phyloP scores from a whole-genome alignment of 2,329 filamentous ascomycete species.

The Calonectria hongkongensis region DNA sequence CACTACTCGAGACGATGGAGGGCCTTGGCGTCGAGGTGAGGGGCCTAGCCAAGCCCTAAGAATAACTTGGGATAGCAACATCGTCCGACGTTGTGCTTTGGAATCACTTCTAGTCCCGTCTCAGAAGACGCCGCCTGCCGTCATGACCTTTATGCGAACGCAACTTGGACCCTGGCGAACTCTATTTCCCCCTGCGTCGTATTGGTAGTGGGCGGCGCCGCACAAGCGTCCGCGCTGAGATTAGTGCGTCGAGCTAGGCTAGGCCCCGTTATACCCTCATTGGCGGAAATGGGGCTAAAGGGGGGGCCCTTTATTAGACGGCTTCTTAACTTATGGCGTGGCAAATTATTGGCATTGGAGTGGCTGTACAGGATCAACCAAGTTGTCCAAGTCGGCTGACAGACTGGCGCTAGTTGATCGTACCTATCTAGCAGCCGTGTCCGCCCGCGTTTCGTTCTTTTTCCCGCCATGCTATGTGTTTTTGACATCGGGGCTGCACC shows the following conservation, averaged over 20 bases:
- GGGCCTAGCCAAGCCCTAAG: neutral
- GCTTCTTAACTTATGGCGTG: neutral
- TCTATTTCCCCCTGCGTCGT: constrained; percentile 10
- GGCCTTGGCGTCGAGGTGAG: neutral
- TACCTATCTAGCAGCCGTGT: constrained; percentile 6
- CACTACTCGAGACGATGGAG: no score
- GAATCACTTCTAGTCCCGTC: neutral
- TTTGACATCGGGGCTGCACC: neutral
- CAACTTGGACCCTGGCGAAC: neutral
- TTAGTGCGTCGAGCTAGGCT: neutral
- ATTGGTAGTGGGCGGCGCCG: neutral
- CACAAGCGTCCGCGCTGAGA: constrained; percentile 5
- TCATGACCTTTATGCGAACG: neutral
- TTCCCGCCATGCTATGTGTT: neutral
- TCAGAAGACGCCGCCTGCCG: neutral
- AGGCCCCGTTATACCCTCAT: neutral
- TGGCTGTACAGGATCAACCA: neutral
- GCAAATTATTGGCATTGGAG: neutral
- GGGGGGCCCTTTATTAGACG: neutral
- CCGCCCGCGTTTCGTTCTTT: constrained; percentile 5
- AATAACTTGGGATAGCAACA: neutral
- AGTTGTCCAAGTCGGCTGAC: neutral
- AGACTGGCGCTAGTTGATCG: constrained; percentile 1
- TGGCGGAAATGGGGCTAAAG: neutral
- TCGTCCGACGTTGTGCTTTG: neutral